phyloP scores from a whole-genome alignment of 306 rosid genomes.

The Senna tora region DNA sequence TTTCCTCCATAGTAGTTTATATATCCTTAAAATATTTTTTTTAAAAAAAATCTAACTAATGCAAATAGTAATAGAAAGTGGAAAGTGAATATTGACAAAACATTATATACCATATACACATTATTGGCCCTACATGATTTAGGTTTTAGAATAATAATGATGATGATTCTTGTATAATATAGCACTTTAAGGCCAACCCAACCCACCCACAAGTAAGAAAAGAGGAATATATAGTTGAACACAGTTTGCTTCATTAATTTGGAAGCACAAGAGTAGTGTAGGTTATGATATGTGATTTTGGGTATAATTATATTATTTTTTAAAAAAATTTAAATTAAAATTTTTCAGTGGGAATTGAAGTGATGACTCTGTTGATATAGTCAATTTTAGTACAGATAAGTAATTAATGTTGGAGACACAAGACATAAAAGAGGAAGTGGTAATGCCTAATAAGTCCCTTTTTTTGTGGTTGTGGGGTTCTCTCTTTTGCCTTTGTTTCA shows the following conservation, averaged over 20 bases:
- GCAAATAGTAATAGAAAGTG: too few species aligned
- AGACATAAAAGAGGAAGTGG: neutral
- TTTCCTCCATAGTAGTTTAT: too few species aligned
- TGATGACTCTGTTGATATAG: neutral
- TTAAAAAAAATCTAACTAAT: too few species aligned
- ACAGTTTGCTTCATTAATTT: conserved; percentile 1
- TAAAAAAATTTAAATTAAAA: too few species aligned
- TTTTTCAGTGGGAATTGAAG: conserved; percentile 10
- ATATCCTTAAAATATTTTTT: too few species aligned
- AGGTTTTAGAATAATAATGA: neutral
- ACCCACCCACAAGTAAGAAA: neutral
- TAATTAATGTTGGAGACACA: neutral
- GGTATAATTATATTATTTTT: too few species aligned
- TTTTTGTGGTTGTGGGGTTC: neutral
- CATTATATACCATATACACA: too few species aligned
- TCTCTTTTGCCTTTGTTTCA: neutral
- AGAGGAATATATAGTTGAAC: neutral
- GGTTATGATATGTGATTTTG: neutral
- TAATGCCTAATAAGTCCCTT: neutral
- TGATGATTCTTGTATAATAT: neutral
- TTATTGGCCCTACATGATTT: too few species aligned
- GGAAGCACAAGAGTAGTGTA: neutral
- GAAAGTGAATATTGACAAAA: too few species aligned
- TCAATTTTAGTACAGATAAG: neutral
- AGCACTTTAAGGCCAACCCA: neutral